Base-by-base conservation (phyloP, 306 rosid species). In the Elaeagnus macrophylla region DNA sequence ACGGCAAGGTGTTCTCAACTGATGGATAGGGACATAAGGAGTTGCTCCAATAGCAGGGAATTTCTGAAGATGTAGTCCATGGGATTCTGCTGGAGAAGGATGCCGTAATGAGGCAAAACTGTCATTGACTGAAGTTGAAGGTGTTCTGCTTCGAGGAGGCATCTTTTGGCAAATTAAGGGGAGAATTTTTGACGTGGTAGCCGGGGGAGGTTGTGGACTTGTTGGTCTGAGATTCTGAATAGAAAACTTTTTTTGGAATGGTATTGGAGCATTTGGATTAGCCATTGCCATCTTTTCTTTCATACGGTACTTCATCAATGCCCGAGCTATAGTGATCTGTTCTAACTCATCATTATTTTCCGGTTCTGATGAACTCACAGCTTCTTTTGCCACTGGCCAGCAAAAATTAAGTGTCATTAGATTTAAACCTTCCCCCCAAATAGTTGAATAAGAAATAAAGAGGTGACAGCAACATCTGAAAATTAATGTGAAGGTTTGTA, bases 261-360 rank as follows among this genome's bases (percentile, higher is more conserved):
- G 81, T 75, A 84, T 77, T 7, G 73, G 77, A 41, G 88, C 79
- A 66, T 82, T 77, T 19, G 88, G 77, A 60, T 93, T 83, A 12
- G 88, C 66, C 81, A 74, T 77, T 17, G 83, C 66, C 58, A 81
- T 73, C 64, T 93, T 88, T 72, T 93, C 96, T 78, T 87, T 87
- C 70, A 73, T 51, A 1, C 94, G 95, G 72, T 75, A 93, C 58
- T 77, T 84, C 46, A 77, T 54, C 18, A 93, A 75, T 50, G 99
- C 95, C 54, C 96, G 78, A 6, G 99, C 94, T 74, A 93, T 79
- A 2, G 96, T 87, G 74, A 87, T 87, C 75, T 93, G 99, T 71
- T 93, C 99, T 56, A 87, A 63, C 65, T 93, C 99, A 49, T 93
- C 99, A 19, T 57, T 84, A 81, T 60, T 83, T 51, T 93, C 99